phyloP scores from a whole-genome alignment of 257 asterid genomes.

The Primulina tabacum region DNA sequence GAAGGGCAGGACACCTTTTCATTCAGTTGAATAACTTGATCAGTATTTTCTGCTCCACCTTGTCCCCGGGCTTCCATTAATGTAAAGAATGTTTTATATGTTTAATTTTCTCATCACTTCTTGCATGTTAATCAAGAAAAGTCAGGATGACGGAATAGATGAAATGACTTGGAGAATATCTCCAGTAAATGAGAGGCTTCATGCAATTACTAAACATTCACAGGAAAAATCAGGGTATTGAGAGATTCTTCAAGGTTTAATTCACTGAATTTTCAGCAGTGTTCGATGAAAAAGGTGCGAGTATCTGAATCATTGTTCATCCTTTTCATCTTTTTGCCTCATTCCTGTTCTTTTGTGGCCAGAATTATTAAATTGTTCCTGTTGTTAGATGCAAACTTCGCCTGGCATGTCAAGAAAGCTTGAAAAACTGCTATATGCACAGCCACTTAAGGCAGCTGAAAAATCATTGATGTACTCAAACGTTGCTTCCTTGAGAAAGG shows the following conservation, averaged over 20 bases:
- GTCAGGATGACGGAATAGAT: slow-evolving; percentile 85
- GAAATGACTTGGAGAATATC: slow-evolving; percentile 94
- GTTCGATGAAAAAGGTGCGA: slow-evolving; percentile 59
- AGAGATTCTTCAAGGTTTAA: slow-evolving; percentile 80
- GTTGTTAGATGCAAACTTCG: slow-evolving; percentile 47
- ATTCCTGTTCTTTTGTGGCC: slow-evolving; percentile 9
- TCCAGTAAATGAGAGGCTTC: slow-evolving; percentile 84
- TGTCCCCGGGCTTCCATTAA: slow-evolving; percentile 1
- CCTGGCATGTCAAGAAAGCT: slow-evolving; percentile 54
- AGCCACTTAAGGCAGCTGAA: slow-evolving; percentile 55
- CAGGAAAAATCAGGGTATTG: slow-evolving; percentile 61
- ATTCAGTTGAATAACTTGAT: not conserved
- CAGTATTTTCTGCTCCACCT: not conserved
- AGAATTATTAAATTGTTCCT: slow-evolving; percentile 23
- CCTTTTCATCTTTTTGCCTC: slow-evolving; percentile 16
- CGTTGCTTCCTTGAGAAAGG: slow-evolving; percentile 33
- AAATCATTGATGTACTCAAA: slow-evolving; percentile 43
- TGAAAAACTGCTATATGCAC: slow-evolving; percentile 70
- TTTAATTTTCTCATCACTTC: slow-evolving; percentile 20
- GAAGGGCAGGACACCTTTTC: not conserved
- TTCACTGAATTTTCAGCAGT: slow-evolving; percentile 63
- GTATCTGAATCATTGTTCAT: slow-evolving; percentile 11
- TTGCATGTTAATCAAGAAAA: slow-evolving; percentile 79
- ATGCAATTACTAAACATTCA: slow-evolving; percentile 65
- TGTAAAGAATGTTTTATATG: not conserved